Evolutionary conservation across 257 asterid genomes (phyloP), one percentile per base, ranked within the genome.

Genomic region (Solanum bukasovii): DNA sequence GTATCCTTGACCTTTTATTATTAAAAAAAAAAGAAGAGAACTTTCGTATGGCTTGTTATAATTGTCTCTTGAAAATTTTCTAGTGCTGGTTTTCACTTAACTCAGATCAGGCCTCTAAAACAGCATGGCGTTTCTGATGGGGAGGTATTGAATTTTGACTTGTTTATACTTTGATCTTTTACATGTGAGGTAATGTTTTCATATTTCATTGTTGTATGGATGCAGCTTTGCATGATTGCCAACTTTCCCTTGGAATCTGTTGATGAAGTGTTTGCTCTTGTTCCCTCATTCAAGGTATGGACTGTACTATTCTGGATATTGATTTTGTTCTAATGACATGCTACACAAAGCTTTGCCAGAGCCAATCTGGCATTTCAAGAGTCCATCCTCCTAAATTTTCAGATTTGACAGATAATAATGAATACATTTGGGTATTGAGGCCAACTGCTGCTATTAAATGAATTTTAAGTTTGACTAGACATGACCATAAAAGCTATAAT

Each of bases 191-290:
- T 27, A 73, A 67, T 68, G 81, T 70, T 34, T 86, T 89, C 75
- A 46, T 89, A 88, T 65, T 75, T 63, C 34, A n/a, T 27, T 89
- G 84, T 86, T 49, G 29, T 79, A 35, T 88, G 84, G 27, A 68
- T 83, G 72, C 95, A 97, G 99, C 93, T 96, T 61, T 96, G 98
- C 94, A 85, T 93, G 92, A 93, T 97, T 89, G 95, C 93, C 89
- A 97, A 96, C 91, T 59, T 95, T 40, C 88, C 89, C 89, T 93
- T 95, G 10, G 99, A 95, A 87, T 90, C 98, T n/a, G 95, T 86
- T 33, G 98, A 97, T 67, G 99, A 97, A 94, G 95, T 95, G 83
- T 94, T 93, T 91, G 98, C 95, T 75, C 96, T 94, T 89, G 87
- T 96, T 86, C 99, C 98, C 14, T 89, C 96, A 23, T 92, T 96